Evolutionary conservation across 306 rosid genomes (phyloP), one percentile per base, ranked within the genome.

Genomic region (Cucurbita argyrosperma): DNA sequence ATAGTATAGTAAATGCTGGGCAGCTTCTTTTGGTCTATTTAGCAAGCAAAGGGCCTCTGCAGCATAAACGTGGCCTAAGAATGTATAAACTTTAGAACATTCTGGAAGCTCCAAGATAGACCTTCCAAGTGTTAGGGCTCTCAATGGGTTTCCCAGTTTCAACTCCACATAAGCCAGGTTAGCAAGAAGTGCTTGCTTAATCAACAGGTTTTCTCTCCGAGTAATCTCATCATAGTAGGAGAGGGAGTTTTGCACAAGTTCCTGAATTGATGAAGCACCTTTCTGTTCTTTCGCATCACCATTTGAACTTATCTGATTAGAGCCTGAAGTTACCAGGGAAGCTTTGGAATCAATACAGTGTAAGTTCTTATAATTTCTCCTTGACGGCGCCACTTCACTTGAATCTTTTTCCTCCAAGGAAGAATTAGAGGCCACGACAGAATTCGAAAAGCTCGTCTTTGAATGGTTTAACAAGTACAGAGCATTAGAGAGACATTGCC

Each of bases 11-110:
- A 95, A 81, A 84, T 82, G 90, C 59, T 87, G 89, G 58, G 90
- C 84, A 61, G 97, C 99, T 78, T 95, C 99, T 80, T 84, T 95
- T 71, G 90, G 88, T 80, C 96, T 84, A 68, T 88, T 91, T 45
- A 95, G 86, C 79, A 87, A 83, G 89, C 97, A 91, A 47, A 91
- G 97, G 53, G 99, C 96, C 89, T 95, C 99, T 23, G 99, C 96
- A 1, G 97, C 91, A 88, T 85, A 95, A 72, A 89, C 78, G 78
- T 84, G 96, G 65, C 96, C 93, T 38, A 91, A 83, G 82, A 89
- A 95, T 56, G 81, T 67, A 84, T 91, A 91, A 79, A 95, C 82
- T 83, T 88, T 89, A 59, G 90, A 88, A 81, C 99, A 86, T 79
- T 89, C 99, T 14, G 96, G 96, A 74, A 91, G 83, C 66, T 95